Evolutionary conservation across 345 rosid genomes (phyloP), one percentile per base, ranked within the genome.

Genomic region (Brassica rapa): DNA sequence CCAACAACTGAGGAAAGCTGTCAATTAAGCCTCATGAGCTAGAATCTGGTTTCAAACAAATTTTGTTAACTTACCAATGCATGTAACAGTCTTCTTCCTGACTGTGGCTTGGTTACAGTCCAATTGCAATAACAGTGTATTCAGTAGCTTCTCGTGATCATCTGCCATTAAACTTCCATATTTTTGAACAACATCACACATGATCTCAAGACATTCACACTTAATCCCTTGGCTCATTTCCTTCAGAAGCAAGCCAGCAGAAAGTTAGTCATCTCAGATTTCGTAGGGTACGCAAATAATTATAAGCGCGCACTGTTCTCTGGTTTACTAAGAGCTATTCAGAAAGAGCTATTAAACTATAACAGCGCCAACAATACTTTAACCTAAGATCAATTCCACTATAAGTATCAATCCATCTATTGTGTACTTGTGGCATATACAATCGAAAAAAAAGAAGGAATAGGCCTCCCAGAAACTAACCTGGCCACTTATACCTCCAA

Each of bases 161-260:
- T 73, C 80, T 74, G 89, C 89, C 90, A 93, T 90, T 77, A 93
- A 75, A 80, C 82, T 91, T 82, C 98, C 97, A 84, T 91, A 96
- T 77, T 93, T 96, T 81, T 93, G 98, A 68, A 96, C 97, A 79
- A 89, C 89, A 70, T 96, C 97, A 23, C 97, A 96, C 82, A 96
- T 85, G 77, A 91, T 93, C 85, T 96, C 99, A 78, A 96, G 98
- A 80, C 91, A 89, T 85, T 96, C 99, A 82, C 98, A 93, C 84
- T 91, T 93, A 43, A 96, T 89, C 89, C 91, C 98, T 33, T 89
- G 82, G 85, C 86, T 87, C 91, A 85, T 88, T 73, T 93, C 96
- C 99, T 95, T 86, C 71, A 79, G 72, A 69, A 73, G 46, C 39
- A 80, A 77, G 71, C 33, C 70, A 60, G 78, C 29, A 72, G 30